phyloP scores from a whole-genome alignment of 805 yeast genomes.

The Barnettozyma wickerhamii region DNA sequence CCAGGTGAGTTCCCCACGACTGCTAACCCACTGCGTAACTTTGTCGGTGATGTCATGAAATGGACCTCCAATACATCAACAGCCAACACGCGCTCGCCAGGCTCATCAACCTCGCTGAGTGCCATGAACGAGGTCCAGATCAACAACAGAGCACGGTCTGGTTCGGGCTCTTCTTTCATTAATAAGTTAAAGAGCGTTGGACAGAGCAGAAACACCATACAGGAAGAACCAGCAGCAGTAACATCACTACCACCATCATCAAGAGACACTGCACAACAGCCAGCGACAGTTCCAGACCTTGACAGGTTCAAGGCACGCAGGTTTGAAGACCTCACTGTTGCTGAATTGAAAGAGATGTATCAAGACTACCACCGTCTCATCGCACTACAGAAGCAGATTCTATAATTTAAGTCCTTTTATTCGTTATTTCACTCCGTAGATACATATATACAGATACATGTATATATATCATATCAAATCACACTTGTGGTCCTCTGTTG shows the following conservation, averaged over 20 bases:
- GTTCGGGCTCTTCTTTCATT: constrained; percentile 4
- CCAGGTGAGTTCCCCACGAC: background rate
- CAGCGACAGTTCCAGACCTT: no score
- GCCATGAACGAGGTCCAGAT: background rate
- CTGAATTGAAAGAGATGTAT: constrained; percentile 17
- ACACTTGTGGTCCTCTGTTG: constrained; percentile 2
- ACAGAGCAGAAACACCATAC: background rate
- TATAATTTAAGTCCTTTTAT: background rate
- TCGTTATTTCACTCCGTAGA: no score
- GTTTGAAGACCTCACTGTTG: constrained; percentile 17
- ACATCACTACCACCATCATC: no score
- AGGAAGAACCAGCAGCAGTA: background rate
- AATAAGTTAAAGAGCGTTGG: constrained; percentile 4
- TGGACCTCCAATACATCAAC: constrained; percentile 13
- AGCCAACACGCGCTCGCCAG: background rate
- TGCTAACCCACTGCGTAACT: constrained; percentile 19
- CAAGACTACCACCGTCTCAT: constrained; percentile 18
- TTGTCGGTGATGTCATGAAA: constrained; percentile 21
- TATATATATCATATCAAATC: no score
- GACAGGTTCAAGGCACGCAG: constrained; percentile 11
- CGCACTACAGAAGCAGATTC: constrained; percentile 1
- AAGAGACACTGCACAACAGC: no score
- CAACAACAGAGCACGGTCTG: constrained; percentile 6
- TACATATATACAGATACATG: no score
- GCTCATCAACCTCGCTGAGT: background rate